phyloP scores from a whole-genome alignment of 169 alveolate genomes.

The Blepharisma undulans region DNA sequence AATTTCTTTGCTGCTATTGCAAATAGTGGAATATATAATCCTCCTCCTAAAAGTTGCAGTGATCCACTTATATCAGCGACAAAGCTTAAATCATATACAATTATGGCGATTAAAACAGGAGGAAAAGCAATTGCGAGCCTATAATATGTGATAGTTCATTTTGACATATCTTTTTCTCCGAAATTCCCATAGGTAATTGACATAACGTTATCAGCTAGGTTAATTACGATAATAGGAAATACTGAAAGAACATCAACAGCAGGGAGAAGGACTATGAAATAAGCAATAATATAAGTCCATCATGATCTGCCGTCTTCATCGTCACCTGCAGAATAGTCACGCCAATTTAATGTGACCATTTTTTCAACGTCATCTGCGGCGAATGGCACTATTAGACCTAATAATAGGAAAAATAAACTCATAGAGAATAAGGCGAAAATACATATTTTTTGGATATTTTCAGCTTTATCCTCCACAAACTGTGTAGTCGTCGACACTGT shows the following conservation, averaged over 20 bases:
- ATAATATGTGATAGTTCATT: background rate
- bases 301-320: background rate
- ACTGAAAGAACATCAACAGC: constrained; percentile 3
- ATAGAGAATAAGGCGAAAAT: background rate
- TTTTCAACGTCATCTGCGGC: constrained; percentile 13
- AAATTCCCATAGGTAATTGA: background rate
- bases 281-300: background rate
- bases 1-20: background rate
- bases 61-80: background rate
- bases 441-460: background rate
- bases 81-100: background rate
- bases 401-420: background rate
- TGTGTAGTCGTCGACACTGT: background rate
- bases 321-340: constrained; percentile 1
- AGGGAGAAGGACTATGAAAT: background rate
- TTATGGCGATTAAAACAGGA: background rate
- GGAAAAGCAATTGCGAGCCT: background rate
- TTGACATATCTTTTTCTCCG: background rate
- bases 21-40: background rate
- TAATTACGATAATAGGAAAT: background rate
- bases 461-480: background rate
- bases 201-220: background rate
- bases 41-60: background rate
- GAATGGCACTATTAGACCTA: background rate
- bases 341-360: constrained; percentile 6